phyloP scores from a whole-genome alignment of 306 rosid genomes.

The Sphenostylis stenocarpa region DNA sequence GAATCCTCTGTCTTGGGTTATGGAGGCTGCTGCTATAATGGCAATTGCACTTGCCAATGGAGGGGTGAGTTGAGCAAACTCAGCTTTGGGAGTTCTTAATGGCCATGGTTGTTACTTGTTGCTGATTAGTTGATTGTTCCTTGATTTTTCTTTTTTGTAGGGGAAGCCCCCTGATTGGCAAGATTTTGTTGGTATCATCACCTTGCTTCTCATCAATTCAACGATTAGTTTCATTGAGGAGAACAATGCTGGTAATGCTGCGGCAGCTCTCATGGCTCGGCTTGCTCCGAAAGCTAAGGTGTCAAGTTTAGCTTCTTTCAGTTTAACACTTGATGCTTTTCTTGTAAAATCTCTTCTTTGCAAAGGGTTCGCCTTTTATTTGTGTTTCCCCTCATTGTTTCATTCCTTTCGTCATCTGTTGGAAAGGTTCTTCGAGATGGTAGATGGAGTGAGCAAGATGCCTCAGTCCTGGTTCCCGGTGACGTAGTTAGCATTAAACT shows the following conservation, averaged over 20 bases:
- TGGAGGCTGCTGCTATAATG: slow-evolving; percentile 97
- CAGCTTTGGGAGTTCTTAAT: slow-evolving; percentile 1
- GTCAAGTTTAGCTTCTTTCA: slow-evolving; percentile 6
- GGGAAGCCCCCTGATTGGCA: slow-evolving; percentile 98
- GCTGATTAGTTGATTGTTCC: background rate
- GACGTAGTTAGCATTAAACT: slow-evolving; percentile 79
- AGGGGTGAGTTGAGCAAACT: slow-evolving; percentile 57
- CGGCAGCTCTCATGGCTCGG: slow-evolving; percentile 95
- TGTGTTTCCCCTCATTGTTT: slow-evolving; percentile 8
- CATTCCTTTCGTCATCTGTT: slow-evolving; percentile 17
- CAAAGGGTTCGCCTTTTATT: background rate
- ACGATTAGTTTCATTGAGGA: slow-evolving; percentile 94
- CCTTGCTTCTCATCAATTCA: slow-evolving; percentile 79
- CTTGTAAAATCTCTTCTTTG: background rate
- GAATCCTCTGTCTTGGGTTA: slow-evolving; percentile 96
- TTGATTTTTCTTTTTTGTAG: slow-evolving; percentile 40
- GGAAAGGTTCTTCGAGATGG: slow-evolving; percentile 87
- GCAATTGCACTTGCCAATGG: slow-evolving; percentile 99
- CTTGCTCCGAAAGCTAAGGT: slow-evolving; percentile 96
- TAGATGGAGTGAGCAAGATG: slow-evolving; percentile 85
- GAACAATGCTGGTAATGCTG: slow-evolving; percentile 93
- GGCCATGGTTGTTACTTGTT: background rate
- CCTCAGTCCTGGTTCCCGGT: slow-evolving; percentile 74
- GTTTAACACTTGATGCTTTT: background rate
- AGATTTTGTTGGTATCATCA: slow-evolving; percentile 89